Evolutionary conservation across 2,329 filamentous ascomycete genomes (phyloP).

Genomic region (Venturia oleaginea): DNA sequence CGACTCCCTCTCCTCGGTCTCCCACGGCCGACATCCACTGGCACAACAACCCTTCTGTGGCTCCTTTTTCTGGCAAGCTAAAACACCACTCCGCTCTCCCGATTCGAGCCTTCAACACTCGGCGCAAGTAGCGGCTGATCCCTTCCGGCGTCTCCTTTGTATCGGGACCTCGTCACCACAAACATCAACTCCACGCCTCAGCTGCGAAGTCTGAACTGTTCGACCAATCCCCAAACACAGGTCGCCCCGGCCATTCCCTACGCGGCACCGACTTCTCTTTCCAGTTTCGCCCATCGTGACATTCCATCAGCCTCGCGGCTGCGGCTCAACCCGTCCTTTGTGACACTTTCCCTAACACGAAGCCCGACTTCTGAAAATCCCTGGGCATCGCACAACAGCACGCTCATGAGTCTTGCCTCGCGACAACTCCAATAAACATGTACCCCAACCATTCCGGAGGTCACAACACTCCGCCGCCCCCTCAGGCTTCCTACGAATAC

Average conservation of each 20-base stretch:
- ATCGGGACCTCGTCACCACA: slow-evolving; percentile 7
- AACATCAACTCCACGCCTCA: background rate
- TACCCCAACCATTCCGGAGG: slow-evolving; percentile 20
- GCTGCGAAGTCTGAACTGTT: background rate
- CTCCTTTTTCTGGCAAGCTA: background rate
- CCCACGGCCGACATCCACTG: background rate
- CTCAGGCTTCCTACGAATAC: slow-evolving; percentile 18
- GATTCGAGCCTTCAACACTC: background rate
- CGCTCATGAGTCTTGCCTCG: slow-evolving; percentile 8
- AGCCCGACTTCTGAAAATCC: background rate
- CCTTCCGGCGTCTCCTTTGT: slow-evolving; percentile 8
- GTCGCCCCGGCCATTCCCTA: background rate
- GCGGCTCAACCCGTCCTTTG: slow-evolving; percentile 14
- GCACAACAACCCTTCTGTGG: background rate
- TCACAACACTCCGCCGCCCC: slow-evolving; percentile 27
- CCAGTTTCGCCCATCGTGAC: background rate
- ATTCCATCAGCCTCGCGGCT: slow-evolving; percentile 9
- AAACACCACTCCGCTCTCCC: background rate
- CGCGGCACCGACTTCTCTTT: background rate
- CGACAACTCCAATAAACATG: slow-evolving; percentile 12
- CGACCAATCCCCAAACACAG: background rate
- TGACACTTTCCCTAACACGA: slow-evolving; percentile 15
- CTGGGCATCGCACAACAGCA: slow-evolving; percentile 8
- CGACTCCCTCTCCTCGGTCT: background rate
- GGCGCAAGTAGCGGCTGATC: background rate